Evolutionary conservation across 768 basidiomycete genomes (phyloP).

Genomic region (Leccinum obscurum): DNA sequence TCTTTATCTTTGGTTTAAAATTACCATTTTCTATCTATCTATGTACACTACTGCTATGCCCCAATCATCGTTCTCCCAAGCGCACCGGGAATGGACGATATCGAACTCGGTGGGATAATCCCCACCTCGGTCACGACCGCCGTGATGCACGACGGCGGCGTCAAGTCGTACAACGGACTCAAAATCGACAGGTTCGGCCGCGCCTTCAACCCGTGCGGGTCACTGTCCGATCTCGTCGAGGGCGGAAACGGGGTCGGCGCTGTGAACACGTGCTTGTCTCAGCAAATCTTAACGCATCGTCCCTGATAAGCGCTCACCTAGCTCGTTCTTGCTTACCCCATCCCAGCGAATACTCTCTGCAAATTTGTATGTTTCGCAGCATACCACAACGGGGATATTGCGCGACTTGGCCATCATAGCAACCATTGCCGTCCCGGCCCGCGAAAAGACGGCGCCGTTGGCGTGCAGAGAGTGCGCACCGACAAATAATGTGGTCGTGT

Average conservation of each 20-base stretch:
- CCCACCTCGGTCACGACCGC: constrained; percentile 98
- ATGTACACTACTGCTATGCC: constrained; percentile 10
- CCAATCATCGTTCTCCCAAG: constrained; percentile 37
- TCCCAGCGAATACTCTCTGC: constrained; percentile 91
- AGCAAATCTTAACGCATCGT: not conserved
- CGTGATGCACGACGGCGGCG: constrained; percentile 88
- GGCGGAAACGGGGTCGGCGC: constrained; percentile 32
- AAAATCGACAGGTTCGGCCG: constrained; percentile 68
- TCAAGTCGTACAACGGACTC: constrained; percentile 91
- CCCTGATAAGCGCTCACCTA: constrained; percentile 54
- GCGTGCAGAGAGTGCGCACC: constrained; percentile 95
- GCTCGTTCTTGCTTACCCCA: constrained; percentile 93
- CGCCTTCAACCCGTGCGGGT: constrained; percentile 27
- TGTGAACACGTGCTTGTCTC: constrained; percentile 9
- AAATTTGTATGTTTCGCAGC: constrained; percentile 99
- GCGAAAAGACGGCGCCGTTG: constrained; percentile 91
- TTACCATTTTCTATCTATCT: not conserved
- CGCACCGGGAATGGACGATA: constrained; percentile 79
- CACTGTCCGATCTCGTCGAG: constrained; percentile 8
- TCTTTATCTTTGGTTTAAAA: not conserved
- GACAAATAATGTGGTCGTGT: constrained; percentile 81
- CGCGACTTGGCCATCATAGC: constrained; percentile 94
- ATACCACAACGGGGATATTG: constrained; percentile 91
- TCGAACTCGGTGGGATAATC: constrained; percentile 89
- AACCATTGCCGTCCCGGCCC: constrained; percentile 93